Evolutionary conservation across 2,329 filamentous ascomycete species (phyloP), one percentile per base, ranked within the genome.

Genomic region (Arthrobotrys musiformis): DNA sequence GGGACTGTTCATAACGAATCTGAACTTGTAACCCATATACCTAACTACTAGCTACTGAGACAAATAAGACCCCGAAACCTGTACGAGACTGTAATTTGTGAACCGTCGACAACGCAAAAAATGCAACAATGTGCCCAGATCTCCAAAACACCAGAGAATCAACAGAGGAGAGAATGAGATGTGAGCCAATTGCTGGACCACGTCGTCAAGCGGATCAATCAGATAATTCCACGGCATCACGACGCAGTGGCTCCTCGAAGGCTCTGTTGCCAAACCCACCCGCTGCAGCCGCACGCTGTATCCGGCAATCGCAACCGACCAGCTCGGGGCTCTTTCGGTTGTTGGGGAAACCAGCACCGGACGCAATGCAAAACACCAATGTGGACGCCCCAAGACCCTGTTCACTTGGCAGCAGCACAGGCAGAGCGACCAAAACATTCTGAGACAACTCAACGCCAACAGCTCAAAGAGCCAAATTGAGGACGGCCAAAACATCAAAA

Each of bases 401-500:
- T 44, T n/a, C 8, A 15, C 63, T 68, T 67, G 52, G 58, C 50
- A 19, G 22, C 8, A 9, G 13, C n/a, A 35, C 30, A 11, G 30
- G 44, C 22, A 5, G 33, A 35, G 35, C 52, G 19, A 40, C n/a
- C 8, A n/a, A n/a, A n/a, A n/a, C 1, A 7, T 42, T 22, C 46
- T 52, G 62, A 76, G 72, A 60, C 64, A 70, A 35, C 58, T 48
- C 72, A 76, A 76, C 64, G 52, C 72, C 40, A 60, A 52, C 50
- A 60, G 61, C 50, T 60, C 70, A 68, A 42, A 62, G 48, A n/a
- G n/a, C n/a, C n/a, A n/a, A n/a, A n/a, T n/a, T n/a, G n/a, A n/a
- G n/a, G 56, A 48, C 42, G 17, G 66, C 19, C 54, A 68, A 61
- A 76, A 76, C 70, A 76, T 68, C 70, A 76, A 76, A 76, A 76